phyloP scores from a whole-genome alignment of 2,329 filamentous ascomycete genomes.

The Trichoderma brevicompactum region DNA sequence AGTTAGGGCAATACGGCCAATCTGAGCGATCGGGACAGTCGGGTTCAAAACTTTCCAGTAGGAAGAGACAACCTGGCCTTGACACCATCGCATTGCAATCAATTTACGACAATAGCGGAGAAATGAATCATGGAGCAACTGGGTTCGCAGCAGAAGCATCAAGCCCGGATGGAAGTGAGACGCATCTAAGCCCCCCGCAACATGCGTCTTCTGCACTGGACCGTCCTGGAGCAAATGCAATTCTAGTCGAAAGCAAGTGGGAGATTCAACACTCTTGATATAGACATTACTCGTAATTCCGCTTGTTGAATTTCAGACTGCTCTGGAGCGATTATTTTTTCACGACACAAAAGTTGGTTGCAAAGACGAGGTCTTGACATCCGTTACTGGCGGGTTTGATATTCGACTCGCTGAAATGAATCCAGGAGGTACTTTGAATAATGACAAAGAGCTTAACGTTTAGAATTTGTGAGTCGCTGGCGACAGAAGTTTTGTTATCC shows the following conservation, averaged over 20 bases:
- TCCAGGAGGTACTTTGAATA: too few relatives aligned
- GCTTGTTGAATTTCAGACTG: background rate
- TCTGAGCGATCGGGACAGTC: constrained; percentile 1
- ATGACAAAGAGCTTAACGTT: background rate
- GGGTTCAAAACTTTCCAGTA: constrained; percentile 15
- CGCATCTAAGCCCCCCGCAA: background rate
- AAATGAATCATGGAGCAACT: background rate
- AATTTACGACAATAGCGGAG: constrained; percentile 7
- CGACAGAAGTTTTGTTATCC: background rate
- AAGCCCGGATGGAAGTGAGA: constrained; percentile 19
- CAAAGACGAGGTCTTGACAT: too few relatives aligned
- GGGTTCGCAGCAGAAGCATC: background rate
- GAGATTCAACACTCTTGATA: constrained; percentile 4
- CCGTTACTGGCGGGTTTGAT: too few relatives aligned
- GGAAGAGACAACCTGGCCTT: background rate
- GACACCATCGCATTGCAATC: constrained; percentile 20
- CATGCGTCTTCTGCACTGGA: background rate
- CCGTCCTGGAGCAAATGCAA: background rate
- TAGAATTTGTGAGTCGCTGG: background rate
- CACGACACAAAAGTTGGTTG: too few relatives aligned
- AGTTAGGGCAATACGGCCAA: background rate
- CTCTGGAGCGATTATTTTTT: background rate
- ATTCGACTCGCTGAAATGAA: too few relatives aligned
- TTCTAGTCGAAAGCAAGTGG: constrained; percentile 18
- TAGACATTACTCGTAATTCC: background rate